These are phyloP conservation scores for Magnolia kwangsiensis DNA, from an alignment of 164 flowering plant genomes.

Conservation along the genomic window DNA sequence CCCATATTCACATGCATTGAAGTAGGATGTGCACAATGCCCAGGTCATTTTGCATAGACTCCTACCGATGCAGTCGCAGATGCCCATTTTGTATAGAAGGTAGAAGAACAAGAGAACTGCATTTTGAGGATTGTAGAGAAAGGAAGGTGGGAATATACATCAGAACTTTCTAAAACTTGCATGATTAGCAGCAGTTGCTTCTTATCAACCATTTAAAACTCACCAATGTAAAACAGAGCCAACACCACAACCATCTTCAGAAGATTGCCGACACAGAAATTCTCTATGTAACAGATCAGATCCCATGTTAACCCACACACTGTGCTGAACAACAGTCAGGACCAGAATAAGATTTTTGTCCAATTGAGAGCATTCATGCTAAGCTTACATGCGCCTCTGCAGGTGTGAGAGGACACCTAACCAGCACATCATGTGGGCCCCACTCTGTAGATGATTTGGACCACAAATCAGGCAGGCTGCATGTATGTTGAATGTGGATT, in stretches of 20 bases:
- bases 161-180: not conserved
- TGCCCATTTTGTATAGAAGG: conserved; percentile 41
- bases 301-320: conserved; percentile 53
- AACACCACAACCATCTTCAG: conserved; percentile 39
- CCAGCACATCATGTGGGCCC: no score
- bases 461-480: no score
- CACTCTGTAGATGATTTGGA: no score
- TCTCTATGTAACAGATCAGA: conserved; percentile 50
- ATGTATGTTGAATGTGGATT: no score
- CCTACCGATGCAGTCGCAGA: conserved; percentile 35
- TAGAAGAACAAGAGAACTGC: conserved; percentile 62
- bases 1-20: conserved; percentile 30
- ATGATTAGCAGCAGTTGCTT: no score
- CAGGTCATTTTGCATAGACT: conserved; percentile 35
- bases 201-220: conserved; percentile 10
- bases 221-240: conserved; percentile 41
- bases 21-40: conserved; percentile 32
- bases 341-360: not conserved
- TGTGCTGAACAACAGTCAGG: conserved; percentile 28
- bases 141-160: not conserved
- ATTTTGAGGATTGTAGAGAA: conserved; percentile 2
- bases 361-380: not conserved
- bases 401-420: no score
- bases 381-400: no score
- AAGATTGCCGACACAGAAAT: conserved; percentile 49